Evolutionary conservation across 163 green algal genomes (phyloP).

Genomic region (Chloromonas sp.): DNA sequence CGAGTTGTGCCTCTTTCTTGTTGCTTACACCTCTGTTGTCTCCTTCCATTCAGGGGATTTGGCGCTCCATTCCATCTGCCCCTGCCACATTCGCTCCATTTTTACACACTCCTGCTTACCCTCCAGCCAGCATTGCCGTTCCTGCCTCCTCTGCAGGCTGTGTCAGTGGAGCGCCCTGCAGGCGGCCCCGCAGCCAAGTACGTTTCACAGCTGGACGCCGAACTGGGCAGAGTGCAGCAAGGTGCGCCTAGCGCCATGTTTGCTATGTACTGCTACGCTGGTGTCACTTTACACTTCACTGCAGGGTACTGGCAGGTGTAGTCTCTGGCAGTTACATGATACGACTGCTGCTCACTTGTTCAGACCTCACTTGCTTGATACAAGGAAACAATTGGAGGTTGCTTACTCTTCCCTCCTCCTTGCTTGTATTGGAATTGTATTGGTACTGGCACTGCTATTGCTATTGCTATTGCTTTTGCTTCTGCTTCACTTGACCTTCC

Average conservation of each 20-base stretch:
- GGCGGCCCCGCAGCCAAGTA: constrained; percentile 8
- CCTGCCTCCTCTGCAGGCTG: no score
- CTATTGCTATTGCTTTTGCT: no score
- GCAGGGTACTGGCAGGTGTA: background rate
- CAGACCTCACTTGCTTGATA: background rate
- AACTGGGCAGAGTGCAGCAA: constrained; percentile 28
- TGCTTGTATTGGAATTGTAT: no score
- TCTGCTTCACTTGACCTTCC: no score
- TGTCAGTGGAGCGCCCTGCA: background rate
- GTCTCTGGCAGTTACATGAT: background rate
- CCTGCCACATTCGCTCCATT: no score
- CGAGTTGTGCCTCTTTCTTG: background rate
- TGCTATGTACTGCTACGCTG: background rate
- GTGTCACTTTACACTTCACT: background rate
- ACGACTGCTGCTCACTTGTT: no score
- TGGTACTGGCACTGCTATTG: no score
- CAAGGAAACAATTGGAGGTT: no score
- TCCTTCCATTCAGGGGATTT: no score
- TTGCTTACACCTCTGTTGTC: no score
- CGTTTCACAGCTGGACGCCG: constrained; percentile 28
- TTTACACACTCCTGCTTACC: background rate
- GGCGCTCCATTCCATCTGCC: no score
- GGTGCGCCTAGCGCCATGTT: background rate
- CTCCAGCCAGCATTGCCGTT: background rate
- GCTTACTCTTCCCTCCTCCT: no score